Evolutionary conservation across 1,139 yeast genomes (phyloP), one percentile per base, ranked within the genome.

Genomic region (Pichia sp.): DNA sequence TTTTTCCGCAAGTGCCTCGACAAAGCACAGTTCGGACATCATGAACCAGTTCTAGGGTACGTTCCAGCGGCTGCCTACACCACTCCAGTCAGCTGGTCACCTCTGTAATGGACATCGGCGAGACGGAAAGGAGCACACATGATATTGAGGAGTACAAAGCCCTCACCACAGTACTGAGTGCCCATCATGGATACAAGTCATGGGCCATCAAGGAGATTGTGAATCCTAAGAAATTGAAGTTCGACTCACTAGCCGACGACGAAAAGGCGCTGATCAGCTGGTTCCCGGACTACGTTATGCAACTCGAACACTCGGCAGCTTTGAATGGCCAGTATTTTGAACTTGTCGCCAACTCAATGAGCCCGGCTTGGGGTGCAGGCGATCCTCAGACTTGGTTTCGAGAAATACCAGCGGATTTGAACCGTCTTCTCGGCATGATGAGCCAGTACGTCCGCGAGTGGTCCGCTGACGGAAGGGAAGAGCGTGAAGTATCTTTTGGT

Each of bases 381-480:
- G 72, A 73, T 53, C 76, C 79, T 0, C 49, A 58, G 1, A 61
- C 62, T 2, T 45, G 46, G 55, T 44, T 14, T 30, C 43, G 4
- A 1, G 74, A 82, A 17, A 68, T 74, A 2, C 59, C 63, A 16
- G 60, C 70, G 4, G 89, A 85, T 58, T 76, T 75, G 57, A 87
- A 83, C 52, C 85, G 86, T 65, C 87, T 85, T 1, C 68, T 82
- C 42, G 75, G 85, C 2, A 74, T 86, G 0, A 66, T 90, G 57
- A 72, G 83, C 44, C 96, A 89, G 63, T 65, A 85, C 10, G 74
- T 78, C 3, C 70, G 96, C 53, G 97, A 90, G 67, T 90, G 96
- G 96, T 79, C 89, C 40, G 67, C 66, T 0, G 85, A 83, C 33
- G 91, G 93, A 0, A 59, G 48, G 1, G 54, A 51, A 0, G 96